Evolutionary conservation across 2,329 filamentous ascomycete genomes (phyloP).

Genomic region (Curvularia sp.): DNA sequence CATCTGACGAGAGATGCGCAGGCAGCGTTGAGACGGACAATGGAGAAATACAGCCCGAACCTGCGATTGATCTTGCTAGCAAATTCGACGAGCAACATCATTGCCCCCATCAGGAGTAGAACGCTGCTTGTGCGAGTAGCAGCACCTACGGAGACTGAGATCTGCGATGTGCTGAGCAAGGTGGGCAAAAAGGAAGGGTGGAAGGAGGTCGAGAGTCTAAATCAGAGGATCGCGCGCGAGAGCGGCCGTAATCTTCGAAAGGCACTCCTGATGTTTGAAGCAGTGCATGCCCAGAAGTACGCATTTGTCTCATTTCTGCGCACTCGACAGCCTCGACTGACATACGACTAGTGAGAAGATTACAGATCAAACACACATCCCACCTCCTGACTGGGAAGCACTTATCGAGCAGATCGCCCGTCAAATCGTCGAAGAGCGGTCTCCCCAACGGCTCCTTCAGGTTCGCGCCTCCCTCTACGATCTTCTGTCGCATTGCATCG

Average conservation of each 20-base stretch:
- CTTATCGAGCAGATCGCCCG: constrained; percentile 88
- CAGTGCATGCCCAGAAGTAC: constrained; percentile 96
- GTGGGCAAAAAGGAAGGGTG: constrained; percentile 84
- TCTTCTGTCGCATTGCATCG: constrained; percentile 95
- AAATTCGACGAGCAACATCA: constrained; percentile 97
- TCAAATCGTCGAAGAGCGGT: constrained; percentile 91
- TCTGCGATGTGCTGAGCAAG: constrained; percentile 73
- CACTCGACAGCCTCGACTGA: constrained; percentile 11
- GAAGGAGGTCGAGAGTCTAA: constrained; percentile 76
- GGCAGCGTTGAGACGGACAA: constrained; percentile 90
- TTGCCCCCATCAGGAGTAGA: constrained; percentile 93
- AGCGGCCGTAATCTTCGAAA: constrained; percentile 89
- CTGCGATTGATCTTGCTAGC: constrained; percentile 88
- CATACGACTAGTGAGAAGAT: constrained; percentile 76
- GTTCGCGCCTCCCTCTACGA: constrained; percentile 97
- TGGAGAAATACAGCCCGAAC: constrained; percentile 99
- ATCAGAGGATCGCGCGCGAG: constrained; percentile 85
- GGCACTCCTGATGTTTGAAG: constrained; percentile 95
- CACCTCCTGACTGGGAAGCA: constrained; percentile 95
- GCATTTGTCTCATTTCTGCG: constrained; percentile 35
- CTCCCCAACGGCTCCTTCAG: constrained; percentile 84
- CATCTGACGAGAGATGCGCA: constrained; percentile 93
- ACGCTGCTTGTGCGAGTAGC: constrained; percentile 91
- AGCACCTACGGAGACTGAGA: constrained; percentile 85
- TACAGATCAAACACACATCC: constrained; percentile 84